Base-by-base conservation (phyloP, 2,329 filamentous ascomycete species). In the Chaetomium globosum region DNA sequence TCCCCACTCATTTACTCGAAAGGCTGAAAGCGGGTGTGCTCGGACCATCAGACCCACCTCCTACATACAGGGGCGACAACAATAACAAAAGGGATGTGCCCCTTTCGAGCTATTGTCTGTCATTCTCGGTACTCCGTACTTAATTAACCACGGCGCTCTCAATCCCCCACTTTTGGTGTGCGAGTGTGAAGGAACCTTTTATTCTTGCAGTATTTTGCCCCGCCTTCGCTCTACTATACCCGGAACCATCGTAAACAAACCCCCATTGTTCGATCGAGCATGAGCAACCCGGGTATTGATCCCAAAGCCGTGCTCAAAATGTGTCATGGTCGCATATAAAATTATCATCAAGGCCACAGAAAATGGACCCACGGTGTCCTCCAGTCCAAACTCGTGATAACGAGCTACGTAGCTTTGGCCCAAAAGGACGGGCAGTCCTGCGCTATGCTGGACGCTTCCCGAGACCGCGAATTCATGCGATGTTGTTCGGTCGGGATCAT, bases 21-120 rank as follows among this genome's bases (percentile, higher is more conserved):
- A 64, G 55, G 62, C 62, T 64, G 56, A 64, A 9, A 7, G 7
- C 4, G 3, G 28, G 26, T 51, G 48, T 54, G 62, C 62, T 64
- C 31, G 51, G 62, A 26, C 62, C 62, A 59, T 26, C 2, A 19
- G 19, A 13, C 43, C 43, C 43, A 19, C 39, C 19, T 16, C 16
- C 39, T n/a, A n/a, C 39, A 43, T 19, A n/a, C 39, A 43, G 16
- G 39, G 36, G 36, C 5, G 39, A 43, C n/a, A 16, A 43, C 39
- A 43, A 43, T n/a, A 39, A 39, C 16, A 39, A 16, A 43, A 43
- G 13, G 13, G 13, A 43, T 43, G 16, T n/a, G 4, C 39, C 16
- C 16, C 16, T 43, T 43, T 43, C 13, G 39, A 43, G 16, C 16
- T 43, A 5, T 43, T 43, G 16, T n/a, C 39, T 43, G 16, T 7